These are phyloP conservation scores for Taphrina flavorubra DNA, from an alignment of 1,139 yeast genomes.

Conservation along the genomic window DNA sequence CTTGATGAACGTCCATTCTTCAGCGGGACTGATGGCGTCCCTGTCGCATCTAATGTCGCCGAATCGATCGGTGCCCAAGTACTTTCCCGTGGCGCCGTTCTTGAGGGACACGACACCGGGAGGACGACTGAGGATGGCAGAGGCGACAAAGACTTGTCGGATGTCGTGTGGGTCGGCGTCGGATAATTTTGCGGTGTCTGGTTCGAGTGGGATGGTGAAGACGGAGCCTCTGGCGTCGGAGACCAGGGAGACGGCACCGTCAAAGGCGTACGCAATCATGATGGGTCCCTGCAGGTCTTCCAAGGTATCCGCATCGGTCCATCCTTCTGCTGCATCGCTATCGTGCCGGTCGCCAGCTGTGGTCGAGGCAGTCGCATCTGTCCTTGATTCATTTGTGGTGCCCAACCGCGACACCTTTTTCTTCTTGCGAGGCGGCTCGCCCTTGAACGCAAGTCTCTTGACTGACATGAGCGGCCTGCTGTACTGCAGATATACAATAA, in stretches of 20 bases:
- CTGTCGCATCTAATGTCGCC: conserved; percentile 40
- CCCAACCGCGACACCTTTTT: not conserved
- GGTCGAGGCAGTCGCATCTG: not conserved
- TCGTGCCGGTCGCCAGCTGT: not conserved
- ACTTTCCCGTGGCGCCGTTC: conserved; percentile 37
- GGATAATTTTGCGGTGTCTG: not conserved
- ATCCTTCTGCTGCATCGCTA: conserved; percentile 24
- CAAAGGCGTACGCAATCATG: conserved; percentile 24
- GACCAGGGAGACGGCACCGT: conserved; percentile 34
- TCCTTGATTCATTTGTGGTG: not conserved
- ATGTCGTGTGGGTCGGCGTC: conserved; percentile 42
- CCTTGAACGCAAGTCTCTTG: conserved; percentile 36
- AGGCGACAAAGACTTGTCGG: conserved; percentile 42
- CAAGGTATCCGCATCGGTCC: conserved; percentile 20
- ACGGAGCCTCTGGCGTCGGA: conserved; percentile 41
- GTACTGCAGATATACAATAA: no score
- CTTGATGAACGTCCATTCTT: conserved; percentile 39
- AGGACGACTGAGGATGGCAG: conserved; percentile 29
- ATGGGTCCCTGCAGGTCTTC: conserved; percentile 36
- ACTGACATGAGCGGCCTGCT: conserved; percentile 13
- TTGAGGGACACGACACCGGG: conserved; percentile 27
- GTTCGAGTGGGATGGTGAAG: conserved; percentile 34
- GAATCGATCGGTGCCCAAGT: conserved; percentile 38
- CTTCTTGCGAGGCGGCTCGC: conserved; percentile 19
- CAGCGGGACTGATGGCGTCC: conserved; percentile 43